Evolutionary conservation across 129 eudicot species (phyloP), one percentile per base, ranked within the genome.

Genomic region (Chrysanthemum lavandulifolium): DNA sequence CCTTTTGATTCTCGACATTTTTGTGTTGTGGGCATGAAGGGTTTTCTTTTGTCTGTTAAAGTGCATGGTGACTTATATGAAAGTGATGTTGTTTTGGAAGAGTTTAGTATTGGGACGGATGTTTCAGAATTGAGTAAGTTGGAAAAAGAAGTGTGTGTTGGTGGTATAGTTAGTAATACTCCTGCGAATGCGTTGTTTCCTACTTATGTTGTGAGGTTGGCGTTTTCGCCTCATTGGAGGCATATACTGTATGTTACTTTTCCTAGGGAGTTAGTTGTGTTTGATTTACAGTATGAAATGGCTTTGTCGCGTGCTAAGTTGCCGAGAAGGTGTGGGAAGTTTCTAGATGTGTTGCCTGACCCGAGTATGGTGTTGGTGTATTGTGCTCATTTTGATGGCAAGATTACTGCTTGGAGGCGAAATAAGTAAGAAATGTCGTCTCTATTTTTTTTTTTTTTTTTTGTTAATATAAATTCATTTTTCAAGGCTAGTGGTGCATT

Each of bases 341-440:
- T 95, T 72, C 61, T 91, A 62, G 97, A 90, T 11, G 96, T 95
- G 68, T 73, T 90, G 83, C 87, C 94, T 3, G 99, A 95, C 63
- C 81, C 84, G 12, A 91, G 82, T 65, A 64, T 82, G 76, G 94
- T 84, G 73, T 55, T 88, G 61, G 67, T 95, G 56, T 85, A 88
- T 73, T 88, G 97, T 82, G 96, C 78, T 21, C 99, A 95, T 86
- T 74, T 91, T 48, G 99, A 95, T 73, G 99, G 99, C 61, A 84
- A 80, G 77, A 79, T 95, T 54, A 86, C 83, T 49, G 84, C 91
- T 55, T 95, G 99, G 99, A 65, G 91, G 65, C 81, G 87, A 10
- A 91, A 87, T 86, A 91, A 80, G 99, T 90, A 68, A 90, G 96
- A 58, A 36, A 18, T 9, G 47, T 8, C 16, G n/a, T 25, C 14